A percentile compares a stretch with the other conserved stretches of the same genome.
These are phyloP conservation scores for Hyphodiscus hymeniophilus DNA, from an alignment of 495 filamentous ascomycete genomes.

Conservation along the genomic window DNA sequence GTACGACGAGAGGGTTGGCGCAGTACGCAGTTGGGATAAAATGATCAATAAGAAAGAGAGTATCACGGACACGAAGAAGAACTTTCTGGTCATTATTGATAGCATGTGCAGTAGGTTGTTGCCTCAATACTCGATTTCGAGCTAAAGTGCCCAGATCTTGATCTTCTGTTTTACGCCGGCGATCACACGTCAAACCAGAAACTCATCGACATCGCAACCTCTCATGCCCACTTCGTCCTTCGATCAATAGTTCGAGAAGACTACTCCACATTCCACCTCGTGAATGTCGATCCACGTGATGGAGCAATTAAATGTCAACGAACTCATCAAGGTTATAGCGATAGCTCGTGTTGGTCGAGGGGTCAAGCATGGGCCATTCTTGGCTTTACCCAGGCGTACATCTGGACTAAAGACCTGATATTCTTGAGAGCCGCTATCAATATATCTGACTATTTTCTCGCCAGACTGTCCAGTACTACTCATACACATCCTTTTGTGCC, in stretches of 20 bases:
- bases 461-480: constrained; percentile 13
- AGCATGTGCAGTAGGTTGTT: constrained; percentile 32
- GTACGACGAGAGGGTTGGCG: constrained; percentile 26
- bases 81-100: constrained; percentile 39
- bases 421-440: constrained; percentile 30
- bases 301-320: constrained; percentile 25
- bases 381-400: constrained; percentile 36
- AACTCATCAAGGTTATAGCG: constrained; percentile 35
- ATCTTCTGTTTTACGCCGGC: constrained; percentile 36
- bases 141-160: constrained; percentile 22
- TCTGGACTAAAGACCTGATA: constrained; percentile 30
- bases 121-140: neutral
- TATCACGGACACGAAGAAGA: constrained; percentile 14
- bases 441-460: constrained; percentile 32
- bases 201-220: constrained; percentile 27
- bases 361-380: constrained; percentile 41
- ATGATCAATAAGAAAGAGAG: constrained; percentile 25
- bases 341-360: constrained; percentile 33
- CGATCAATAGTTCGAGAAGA: constrained; percentile 26
- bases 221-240: constrained; percentile 29
- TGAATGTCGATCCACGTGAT: constrained; percentile 31
- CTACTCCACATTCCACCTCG: constrained; percentile 31
- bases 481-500: constrained; percentile 13
- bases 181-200: constrained; percentile 22
- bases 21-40: constrained; percentile 33